A percentile compares a stretch with the other conserved stretches of the same genome.
These are phyloP conservation scores for Filobasidium wieringae DNA, from an alignment of 768 basidiomycete species.

Conservation along the genomic window DNA sequence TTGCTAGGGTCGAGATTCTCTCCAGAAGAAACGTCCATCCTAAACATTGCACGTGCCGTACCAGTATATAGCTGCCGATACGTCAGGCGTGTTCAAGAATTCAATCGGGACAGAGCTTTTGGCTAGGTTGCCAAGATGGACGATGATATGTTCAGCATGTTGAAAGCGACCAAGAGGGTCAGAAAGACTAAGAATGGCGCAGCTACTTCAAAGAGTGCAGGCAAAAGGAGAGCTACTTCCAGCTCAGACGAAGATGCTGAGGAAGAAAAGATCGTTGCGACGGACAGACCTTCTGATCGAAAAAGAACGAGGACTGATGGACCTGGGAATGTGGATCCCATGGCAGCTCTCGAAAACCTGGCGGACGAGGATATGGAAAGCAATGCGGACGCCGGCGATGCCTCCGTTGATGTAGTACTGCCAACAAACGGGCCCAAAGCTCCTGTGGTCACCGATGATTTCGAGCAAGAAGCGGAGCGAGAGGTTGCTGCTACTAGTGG, in stretches of 20 bases:
- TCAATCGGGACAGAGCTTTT: too few species aligned
- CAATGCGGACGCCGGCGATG: conserved; percentile 3
- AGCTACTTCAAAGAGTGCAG: neutral
- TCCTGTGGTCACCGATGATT: conserved; percentile 79
- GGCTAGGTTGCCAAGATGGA: neutral
- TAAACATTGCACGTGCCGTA: too few species aligned
- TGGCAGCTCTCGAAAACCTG: conserved; percentile 13
- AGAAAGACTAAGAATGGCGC: neutral
- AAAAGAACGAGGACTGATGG: neutral
- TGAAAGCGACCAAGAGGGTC: conserved; percentile 57
- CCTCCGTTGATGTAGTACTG: conserved; percentile 8
- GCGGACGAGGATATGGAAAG: conserved; percentile 15
- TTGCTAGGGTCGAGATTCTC: too few species aligned
- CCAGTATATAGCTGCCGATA: too few species aligned
- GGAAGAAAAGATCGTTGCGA: conserved; percentile 28
- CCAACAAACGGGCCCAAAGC: conserved; percentile 27
- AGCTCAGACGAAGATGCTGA: conserved; percentile 34
- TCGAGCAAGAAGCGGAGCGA: conserved; percentile 84
- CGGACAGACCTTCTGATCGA: conserved; percentile 13
- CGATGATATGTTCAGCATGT: conserved; percentile 37
- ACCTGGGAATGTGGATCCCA: conserved; percentile 7
- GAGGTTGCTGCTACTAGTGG: conserved; percentile 84
- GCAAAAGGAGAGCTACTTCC: neutral
- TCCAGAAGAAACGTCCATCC: too few species aligned
- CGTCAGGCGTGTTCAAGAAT: too few species aligned